These are phyloP conservation scores for Zygosaccharomyces pseudobailii DNA, from an alignment of 1,139 yeast species.

Conservation along the genomic window DNA sequence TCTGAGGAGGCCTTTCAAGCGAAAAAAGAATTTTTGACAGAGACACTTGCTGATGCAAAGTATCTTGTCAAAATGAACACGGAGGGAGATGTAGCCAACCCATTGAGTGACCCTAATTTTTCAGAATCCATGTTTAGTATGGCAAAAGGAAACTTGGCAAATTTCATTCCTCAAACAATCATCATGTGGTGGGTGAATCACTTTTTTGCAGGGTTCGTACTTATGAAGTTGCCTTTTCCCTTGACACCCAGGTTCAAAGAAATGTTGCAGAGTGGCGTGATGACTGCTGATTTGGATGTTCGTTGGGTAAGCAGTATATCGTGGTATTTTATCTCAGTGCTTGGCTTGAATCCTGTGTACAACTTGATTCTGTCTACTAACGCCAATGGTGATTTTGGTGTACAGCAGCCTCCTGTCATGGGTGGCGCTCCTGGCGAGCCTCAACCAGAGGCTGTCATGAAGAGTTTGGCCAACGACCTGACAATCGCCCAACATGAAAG, in stretches of 20 bases:
- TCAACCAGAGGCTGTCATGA: slow-evolving; percentile 55
- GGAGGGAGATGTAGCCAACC: slow-evolving; percentile 49
- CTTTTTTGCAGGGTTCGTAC: slow-evolving; percentile 87
- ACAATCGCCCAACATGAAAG: slow-evolving; percentile 59
- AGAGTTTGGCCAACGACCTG: slow-evolving; percentile 70
- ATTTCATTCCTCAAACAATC: slow-evolving; percentile 83
- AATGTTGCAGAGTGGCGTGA: slow-evolving; percentile 87
- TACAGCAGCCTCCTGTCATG: slow-evolving; percentile 38
- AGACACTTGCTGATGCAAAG: slow-evolving; percentile 28
- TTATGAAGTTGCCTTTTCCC: slow-evolving; percentile 78
- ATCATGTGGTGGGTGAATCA: slow-evolving; percentile 97
- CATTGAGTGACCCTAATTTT: slow-evolving; percentile 64
- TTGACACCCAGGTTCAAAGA: slow-evolving; percentile 83
- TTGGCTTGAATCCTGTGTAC: slow-evolving; percentile 81
- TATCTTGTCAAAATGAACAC: slow-evolving; percentile 41
- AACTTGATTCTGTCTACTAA: slow-evolving; percentile 62
- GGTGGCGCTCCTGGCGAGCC: slow-evolving; percentile 56
- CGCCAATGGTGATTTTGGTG: slow-evolving; percentile 37
- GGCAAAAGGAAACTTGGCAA: slow-evolving; percentile 77
- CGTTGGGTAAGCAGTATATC: slow-evolving; percentile 94
- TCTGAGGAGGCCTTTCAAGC: slow-evolving; percentile 33
- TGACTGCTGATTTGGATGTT: slow-evolving; percentile 79
- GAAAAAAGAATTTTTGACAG: slow-evolving; percentile 28
- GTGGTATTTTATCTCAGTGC: slow-evolving; percentile 91
- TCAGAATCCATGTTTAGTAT: slow-evolving; percentile 74